phyloP scores from a whole-genome alignment of 2,329 filamentous ascomycete species.

The Penicillium glabrum region DNA sequence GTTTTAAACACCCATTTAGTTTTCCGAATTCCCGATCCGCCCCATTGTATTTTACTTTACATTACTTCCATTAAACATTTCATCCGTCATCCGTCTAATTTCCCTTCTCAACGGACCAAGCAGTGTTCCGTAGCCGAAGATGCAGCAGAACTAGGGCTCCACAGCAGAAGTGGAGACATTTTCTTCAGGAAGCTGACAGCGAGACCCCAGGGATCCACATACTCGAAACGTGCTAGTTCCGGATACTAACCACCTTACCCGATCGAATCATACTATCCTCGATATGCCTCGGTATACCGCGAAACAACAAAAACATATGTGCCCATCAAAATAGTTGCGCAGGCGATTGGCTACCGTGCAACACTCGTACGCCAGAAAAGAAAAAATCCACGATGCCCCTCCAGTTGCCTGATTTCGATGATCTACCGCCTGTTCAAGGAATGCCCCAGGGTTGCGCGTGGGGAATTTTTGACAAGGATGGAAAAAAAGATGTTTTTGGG shows the following conservation, averaged over 20 bases:
- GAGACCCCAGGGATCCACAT: background rate
- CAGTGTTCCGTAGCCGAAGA: slow-evolving; percentile 4
- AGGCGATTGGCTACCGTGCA: background rate
- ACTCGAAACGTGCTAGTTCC: background rate
- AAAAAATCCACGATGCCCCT: background rate
- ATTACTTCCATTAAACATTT: background rate
- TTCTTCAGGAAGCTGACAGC: slow-evolving; percentile 7
- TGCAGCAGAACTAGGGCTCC: background rate
- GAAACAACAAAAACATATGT: background rate
- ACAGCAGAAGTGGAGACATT: slow-evolving; percentile 2
- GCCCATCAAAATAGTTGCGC: background rate
- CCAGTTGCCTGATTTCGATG: slow-evolving; percentile 37
- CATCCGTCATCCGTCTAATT: background rate
- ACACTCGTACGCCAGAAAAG: background rate
- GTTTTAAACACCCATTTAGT: background rate
- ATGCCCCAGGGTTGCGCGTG: slow-evolving; percentile 47
- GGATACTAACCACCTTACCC: background rate
- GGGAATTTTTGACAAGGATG: slow-evolving; percentile 42
- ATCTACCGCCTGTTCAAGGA: slow-evolving; percentile 40
- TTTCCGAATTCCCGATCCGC: background rate
- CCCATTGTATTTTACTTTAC: background rate
- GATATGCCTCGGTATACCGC: background rate
- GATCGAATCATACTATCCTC: background rate
- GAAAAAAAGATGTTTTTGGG: slow-evolving; percentile 45
- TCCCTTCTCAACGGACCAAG: background rate